Base-by-base conservation (phyloP, 192 early-diverging fungal species). In the Coemansia sp. region DNA sequence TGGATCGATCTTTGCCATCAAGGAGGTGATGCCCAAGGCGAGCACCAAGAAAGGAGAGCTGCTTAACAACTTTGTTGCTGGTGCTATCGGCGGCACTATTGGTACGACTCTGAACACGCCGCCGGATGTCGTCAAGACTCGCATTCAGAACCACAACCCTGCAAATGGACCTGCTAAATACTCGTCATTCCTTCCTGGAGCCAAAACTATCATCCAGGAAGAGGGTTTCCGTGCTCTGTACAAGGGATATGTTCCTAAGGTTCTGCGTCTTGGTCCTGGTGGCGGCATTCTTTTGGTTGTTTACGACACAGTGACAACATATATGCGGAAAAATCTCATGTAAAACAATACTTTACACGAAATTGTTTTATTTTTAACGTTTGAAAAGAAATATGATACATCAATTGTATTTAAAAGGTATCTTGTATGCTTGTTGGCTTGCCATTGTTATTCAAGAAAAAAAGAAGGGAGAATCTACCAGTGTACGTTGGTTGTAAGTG, bases 181-280 rank as follows among this genome's bases (percentile, higher is more conserved):
- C 78, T 91, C 91, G 84, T 94, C 94, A 87, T 86, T 94, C 48
- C 14, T 95, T 61, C 91, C 93, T 1, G 87, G 91, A 4, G 73
- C 95, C 38, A 84, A 65, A 11, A 88, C 84, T 17, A 92, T 98
- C 63, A 86, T 85, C 42, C 83, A 87, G 40, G 96, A 98, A 78
- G 96, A 98, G 86, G 94, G 95, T 36, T 57, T 89, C 60, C 82
- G 82, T 31, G 90, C 95, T 6, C 77, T 98, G 12, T 98, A 98
- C 88, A 96, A 96, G 84, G 95, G 96, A 32, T 95, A 96, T 67
- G 82, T 93, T 32, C 94, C 96, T 33, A 98, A 98, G 82, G 94
- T 96, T 34, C 86, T 98, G 62, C 86, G 96, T 79, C 82, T 98
- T 34, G 96, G 96, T 20, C 96, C 96, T 36, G 96, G 89, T 56